These are phyloP conservation scores for Myriosclerotinia curreyana DNA, from an alignment of 2,329 filamentous ascomycete species.

Conservation along the genomic window DNA sequence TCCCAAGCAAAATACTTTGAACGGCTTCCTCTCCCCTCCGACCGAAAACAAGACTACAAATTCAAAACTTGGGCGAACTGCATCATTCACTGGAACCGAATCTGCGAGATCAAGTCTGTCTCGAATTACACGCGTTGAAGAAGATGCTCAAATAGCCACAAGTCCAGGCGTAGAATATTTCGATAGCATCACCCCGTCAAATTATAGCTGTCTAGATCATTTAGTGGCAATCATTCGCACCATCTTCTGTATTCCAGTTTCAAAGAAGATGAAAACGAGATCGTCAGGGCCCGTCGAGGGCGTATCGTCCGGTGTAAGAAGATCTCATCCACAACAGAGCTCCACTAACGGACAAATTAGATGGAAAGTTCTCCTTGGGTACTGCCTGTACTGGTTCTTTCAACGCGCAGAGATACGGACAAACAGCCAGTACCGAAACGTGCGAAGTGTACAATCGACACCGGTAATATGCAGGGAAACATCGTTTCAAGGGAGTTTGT, in stretches of 20 bases:
- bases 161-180: conserved; percentile 3
- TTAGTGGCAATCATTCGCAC: not conserved
- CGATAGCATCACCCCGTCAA: not conserved
- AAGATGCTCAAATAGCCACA: conserved; percentile 18
- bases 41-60: not conserved
- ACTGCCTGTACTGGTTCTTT: conserved; percentile 24
- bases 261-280: not conserved
- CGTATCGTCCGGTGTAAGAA: not conserved
- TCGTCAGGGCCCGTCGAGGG: not conserved
- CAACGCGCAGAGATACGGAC: conserved; percentile 17
- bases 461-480: conserved; percentile 30
- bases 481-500: conserved; percentile 28
- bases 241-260: not conserved
- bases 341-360: not conserved
- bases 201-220: conserved; percentile 1
- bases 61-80: conserved; percentile 5
- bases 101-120: conserved; percentile 21
- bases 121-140: conserved; percentile 23
- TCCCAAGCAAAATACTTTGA: not conserved
- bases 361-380: conserved; percentile 23
- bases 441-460: conserved; percentile 30
- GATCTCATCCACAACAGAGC: not conserved
- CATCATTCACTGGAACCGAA: conserved; percentile 16
- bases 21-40: conserved; percentile 3
- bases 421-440: conserved; percentile 22